A percentile compares a stretch with the other conserved stretches of the same genome.
phyloP scores from a whole-genome alignment of 352 stramenopile genomes.

The Thalassiosira exigua region DNA sequence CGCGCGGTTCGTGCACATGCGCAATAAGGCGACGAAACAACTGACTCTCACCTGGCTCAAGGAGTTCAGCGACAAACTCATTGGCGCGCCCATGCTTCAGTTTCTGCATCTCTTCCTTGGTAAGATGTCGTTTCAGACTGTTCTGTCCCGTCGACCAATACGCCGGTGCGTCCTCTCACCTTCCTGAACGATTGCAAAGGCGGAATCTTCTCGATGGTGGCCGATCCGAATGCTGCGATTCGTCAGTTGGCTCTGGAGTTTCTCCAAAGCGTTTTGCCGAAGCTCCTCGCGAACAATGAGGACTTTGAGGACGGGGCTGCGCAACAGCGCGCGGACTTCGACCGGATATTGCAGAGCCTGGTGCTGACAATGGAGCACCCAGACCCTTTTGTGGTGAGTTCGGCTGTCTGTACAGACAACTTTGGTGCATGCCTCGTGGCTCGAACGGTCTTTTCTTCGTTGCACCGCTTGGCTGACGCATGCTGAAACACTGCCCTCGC shows the following conservation, averaged over 20 bases:
- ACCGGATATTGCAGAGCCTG: conserved; percentile 84
- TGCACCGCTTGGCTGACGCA: too few species aligned
- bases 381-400: conserved; percentile 85
- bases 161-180: too few species aligned
- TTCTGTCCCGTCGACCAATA: too few species aligned
- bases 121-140: too few species aligned
- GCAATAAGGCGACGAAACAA: conserved; percentile 84
- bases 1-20: conserved; percentile 82
- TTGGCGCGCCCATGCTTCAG: conserved; percentile 79
- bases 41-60: conserved; percentile 83
- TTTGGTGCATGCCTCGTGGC: too few species aligned
- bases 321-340: conserved; percentile 80
- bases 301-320: conserved; percentile 81
- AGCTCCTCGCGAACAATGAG: conserved; percentile 76
- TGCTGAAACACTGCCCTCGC: too few species aligned
- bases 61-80: conserved; percentile 80
- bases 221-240: conserved; percentile 78
- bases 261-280: conserved; percentile 81
- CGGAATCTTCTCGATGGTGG: conserved; percentile 84
- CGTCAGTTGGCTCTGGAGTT: conserved; percentile 81
- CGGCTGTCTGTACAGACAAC: too few species aligned
- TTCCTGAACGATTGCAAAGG: conserved; percentile 82
- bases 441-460: too few species aligned
- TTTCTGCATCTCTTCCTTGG: too few species aligned
- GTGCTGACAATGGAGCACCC: conserved; percentile 85